phyloP scores from a whole-genome alignment of 2,329 filamentous ascomycete species.

The Paracoccidioides brasiliensis region DNA sequence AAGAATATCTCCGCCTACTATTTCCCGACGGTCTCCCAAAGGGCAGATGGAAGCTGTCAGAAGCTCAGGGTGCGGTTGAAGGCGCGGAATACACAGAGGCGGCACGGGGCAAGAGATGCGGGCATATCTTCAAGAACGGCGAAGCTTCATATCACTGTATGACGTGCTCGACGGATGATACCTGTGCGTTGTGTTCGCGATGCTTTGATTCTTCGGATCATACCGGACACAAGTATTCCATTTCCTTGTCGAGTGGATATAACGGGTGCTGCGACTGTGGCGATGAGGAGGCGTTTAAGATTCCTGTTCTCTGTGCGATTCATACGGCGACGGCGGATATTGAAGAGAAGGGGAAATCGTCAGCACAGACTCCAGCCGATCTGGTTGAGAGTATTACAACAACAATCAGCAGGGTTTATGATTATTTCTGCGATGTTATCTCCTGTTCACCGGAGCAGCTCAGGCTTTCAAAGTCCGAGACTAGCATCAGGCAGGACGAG shows the following conservation, averaged over 20 bases:
- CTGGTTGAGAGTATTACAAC: constrained; percentile 65
- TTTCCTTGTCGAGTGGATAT: constrained; percentile 77
- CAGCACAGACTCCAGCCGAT: constrained; percentile 58
- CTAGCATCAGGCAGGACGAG: constrained; percentile 73
- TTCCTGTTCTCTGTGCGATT: constrained; percentile 82
- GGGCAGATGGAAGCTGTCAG: constrained; percentile 59
- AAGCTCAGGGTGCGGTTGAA: constrained; percentile 83
- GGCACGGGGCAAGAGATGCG: constrained; percentile 83
- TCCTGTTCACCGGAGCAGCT: constrained; percentile 96
- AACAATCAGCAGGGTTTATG: constrained; percentile 73
- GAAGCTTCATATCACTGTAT: constrained; percentile 91
- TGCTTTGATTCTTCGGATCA: constrained; percentile 96
- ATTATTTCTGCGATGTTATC: constrained; percentile 95
- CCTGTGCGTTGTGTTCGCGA: constrained; percentile 82
- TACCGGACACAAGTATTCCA: constrained; percentile 79
- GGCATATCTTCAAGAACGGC: constrained; percentile 90
- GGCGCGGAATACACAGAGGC: constrained; percentile 90
- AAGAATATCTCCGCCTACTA: constrained; percentile 62
- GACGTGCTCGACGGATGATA: constrained; percentile 88
- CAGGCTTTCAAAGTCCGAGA: constrained; percentile 67
- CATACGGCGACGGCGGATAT: constrained; percentile 50
- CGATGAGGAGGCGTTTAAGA: constrained; percentile 85
- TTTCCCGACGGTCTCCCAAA: constrained; percentile 64
- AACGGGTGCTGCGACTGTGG: constrained; percentile 96
- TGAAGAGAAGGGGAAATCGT: constrained; percentile 44